phyloP scores from a whole-genome alignment of 495 filamentous ascomycete species.

The Penicillium taxi region DNA sequence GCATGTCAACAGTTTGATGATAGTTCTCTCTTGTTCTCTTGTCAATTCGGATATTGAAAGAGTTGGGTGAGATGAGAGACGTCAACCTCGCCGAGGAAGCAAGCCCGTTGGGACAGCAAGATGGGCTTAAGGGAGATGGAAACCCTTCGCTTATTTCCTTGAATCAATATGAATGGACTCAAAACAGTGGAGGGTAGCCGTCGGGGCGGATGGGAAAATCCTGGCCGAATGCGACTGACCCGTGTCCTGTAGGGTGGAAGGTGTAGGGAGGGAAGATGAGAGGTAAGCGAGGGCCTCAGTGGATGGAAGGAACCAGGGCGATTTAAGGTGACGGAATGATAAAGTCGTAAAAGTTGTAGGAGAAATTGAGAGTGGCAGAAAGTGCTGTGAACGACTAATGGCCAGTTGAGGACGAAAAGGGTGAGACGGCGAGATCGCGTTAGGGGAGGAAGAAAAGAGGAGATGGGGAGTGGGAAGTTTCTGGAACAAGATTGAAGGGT shows the following conservation, averaged over 20 bases:
- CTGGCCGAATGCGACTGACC: constrained; percentile 14
- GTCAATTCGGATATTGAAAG: too few species aligned
- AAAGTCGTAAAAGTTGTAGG: constrained; percentile 15
- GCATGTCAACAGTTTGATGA: constrained; percentile 39
- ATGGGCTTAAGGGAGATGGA: too few species aligned
- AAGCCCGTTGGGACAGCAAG: too few species aligned
- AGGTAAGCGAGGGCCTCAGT: neutral
- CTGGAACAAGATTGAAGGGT: too few species aligned
- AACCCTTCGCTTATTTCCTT: too few species aligned
- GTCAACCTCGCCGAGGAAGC: too few species aligned
- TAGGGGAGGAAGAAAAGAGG: constrained; percentile 23
- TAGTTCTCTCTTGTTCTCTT: too few species aligned
- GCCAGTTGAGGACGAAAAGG: constrained; percentile 23
- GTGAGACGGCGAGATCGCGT: constrained; percentile 26
- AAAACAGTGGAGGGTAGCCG: too few species aligned
- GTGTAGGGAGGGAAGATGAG: constrained; percentile 2
- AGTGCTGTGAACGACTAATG: too few species aligned
- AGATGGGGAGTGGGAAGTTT: constrained; percentile 14
- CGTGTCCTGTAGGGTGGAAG: constrained; percentile 12
- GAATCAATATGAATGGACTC: too few species aligned
- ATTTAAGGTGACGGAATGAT: constrained; percentile 17
- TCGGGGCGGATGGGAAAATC: constrained; percentile 10
- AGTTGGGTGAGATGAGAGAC: too few species aligned
- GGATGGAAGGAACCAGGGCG: constrained; percentile 3
- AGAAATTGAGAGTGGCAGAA: constrained; percentile 17